These are phyloP conservation scores for Domatiomyces globalis DNA, from an alignment of 2,329 filamentous ascomycete species.

Conservation along the genomic window DNA sequence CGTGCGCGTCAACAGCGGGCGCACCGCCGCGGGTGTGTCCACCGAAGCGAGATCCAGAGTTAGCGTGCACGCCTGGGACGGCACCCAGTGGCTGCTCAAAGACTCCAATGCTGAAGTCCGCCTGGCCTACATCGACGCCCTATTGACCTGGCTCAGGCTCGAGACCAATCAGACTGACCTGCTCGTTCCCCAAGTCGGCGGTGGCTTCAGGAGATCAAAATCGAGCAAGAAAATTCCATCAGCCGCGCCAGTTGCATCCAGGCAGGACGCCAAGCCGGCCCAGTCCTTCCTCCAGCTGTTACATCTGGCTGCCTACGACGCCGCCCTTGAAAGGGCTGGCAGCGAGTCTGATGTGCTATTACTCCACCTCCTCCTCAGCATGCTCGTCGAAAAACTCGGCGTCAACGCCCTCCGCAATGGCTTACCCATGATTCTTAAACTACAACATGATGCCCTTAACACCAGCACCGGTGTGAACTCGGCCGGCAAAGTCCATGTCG, in stretches of 20 bases:
- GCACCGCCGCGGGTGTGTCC: constrained; percentile 43
- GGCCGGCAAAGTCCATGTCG: constrained; percentile 60
- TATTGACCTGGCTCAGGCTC: constrained; percentile 71
- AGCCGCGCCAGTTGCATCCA: constrained; percentile 54
- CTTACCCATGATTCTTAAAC: constrained; percentile 72
- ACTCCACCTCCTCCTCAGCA: constrained; percentile 61
- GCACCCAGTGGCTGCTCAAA: constrained; percentile 82
- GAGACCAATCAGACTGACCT: constrained; percentile 58
- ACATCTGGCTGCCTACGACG: constrained; percentile 81
- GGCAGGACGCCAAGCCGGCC: constrained; percentile 42
- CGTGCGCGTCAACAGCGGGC: constrained; percentile 59
- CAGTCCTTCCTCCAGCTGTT: constrained; percentile 62
- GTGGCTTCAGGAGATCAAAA: constrained; percentile 34
- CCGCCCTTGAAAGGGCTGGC: constrained; percentile 57
- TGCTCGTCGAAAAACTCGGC: constrained; percentile 61
- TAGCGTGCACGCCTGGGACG: constrained; percentile 78
- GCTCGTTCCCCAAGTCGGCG: constrained; percentile 39
- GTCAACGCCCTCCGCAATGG: constrained; percentile 68
- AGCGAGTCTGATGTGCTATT: constrained; percentile 62
- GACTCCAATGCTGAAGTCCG: constrained; percentile 66
- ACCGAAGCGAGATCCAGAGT: constrained; percentile 60
- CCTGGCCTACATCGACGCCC: constrained; percentile 69
- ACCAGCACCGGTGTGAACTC: constrained; percentile 39
- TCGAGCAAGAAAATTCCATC: constrained; percentile 30
- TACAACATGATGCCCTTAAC: constrained; percentile 63